Percentiles rank a stretch among this genome's conserved stretches.
These are phyloP conservation scores for Astraeus odoratus DNA, from an alignment of 768 basidiomycete genomes.

Conservation along the genomic window DNA sequence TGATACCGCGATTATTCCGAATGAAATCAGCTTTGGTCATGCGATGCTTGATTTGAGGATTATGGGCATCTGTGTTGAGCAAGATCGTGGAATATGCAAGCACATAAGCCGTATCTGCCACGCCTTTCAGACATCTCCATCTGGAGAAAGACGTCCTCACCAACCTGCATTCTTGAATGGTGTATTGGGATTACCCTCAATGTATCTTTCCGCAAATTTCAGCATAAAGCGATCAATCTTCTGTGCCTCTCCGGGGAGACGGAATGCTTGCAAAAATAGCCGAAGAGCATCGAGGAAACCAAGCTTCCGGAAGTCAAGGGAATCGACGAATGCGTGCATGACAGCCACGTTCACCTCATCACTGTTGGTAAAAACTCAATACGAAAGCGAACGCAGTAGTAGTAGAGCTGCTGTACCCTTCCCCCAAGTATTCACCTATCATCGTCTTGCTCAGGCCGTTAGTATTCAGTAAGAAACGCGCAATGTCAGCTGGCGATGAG, in stretches of 20 bases:
- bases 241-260: conserved; percentile 94
- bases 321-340: conserved; percentile 97
- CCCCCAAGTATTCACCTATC: conserved; percentile 98
- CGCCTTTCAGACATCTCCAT: conserved; percentile 5
- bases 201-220: conserved; percentile 96
- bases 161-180: conserved; percentile 90
- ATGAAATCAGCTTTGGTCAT: conserved; percentile 92
- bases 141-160: conserved; percentile 14
- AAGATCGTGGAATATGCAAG: conserved; percentile 93
- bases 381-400: background rate
- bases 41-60: conserved; percentile 86
- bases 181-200: conserved; percentile 78
- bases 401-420: conserved; percentile 58
- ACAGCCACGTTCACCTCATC: conserved; percentile 84
- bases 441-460: conserved; percentile 93
- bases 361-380: conserved; percentile 34
- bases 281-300: conserved; percentile 88
- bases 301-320: conserved; percentile 76
- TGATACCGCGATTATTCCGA: conserved; percentile 95
- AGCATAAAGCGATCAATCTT: conserved; percentile 99
- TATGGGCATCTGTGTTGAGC: conserved; percentile 97
- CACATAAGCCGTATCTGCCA: conserved; percentile 83
- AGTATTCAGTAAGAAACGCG: conserved; percentile 75
- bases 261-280: conserved; percentile 88
- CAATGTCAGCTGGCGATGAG: conserved; percentile 68